Base-by-base conservation (phyloP, 1,284 basidiomycete species). In the Tilletia horrida region DNA sequence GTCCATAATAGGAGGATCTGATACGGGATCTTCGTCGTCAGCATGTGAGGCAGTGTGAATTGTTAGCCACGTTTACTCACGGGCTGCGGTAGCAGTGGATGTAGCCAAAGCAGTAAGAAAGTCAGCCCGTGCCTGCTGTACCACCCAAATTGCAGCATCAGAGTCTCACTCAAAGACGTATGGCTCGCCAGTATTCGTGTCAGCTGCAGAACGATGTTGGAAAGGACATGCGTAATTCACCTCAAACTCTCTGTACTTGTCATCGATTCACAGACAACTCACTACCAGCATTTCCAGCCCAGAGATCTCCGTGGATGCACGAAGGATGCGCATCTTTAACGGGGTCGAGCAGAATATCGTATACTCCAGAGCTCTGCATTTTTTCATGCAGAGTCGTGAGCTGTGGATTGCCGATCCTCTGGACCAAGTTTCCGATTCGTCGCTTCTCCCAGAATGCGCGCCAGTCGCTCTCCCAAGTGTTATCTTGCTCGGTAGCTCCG, bases 221-320 rank as follows among this genome's bases (percentile, higher is more conserved):
- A 40, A 40, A 40, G n/a, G n/a, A n/a, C n/a, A n/a, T n/a, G n/a
- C n/a, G n/a, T n/a, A n/a, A n/a, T n/a, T n/a, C n/a, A n/a, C n/a
- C n/a, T n/a, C n/a, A n/a, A n/a, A n/a, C n/a, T n/a, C n/a, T n/a
- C n/a, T n/a, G n/a, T n/a, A n/a, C n/a, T n/a, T n/a, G n/a, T n/a
- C n/a, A n/a, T n/a, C n/a, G n/a, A n/a, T n/a, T n/a, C 35, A 40
- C 35, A 11, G 35, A 4, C 35, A 1, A 59, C 55, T 59, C 55
- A 59, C 55, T 62, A 8, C 67, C 67, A 7, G 40, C 77, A 48
- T 83, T 83, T 7, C 82, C 79, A 1, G 77, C 80, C 91, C 92
- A 94, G 55, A 93, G 85, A 82, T 93, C 92, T 2, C 92, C 92
- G 75, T 94, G 92, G 3, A 92, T 83, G 23, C 93, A 85, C 0